These are phyloP conservation scores for Cryptosporidium sp. DNA, from an alignment of 169 alveolate species.

Conservation along the genomic window DNA sequence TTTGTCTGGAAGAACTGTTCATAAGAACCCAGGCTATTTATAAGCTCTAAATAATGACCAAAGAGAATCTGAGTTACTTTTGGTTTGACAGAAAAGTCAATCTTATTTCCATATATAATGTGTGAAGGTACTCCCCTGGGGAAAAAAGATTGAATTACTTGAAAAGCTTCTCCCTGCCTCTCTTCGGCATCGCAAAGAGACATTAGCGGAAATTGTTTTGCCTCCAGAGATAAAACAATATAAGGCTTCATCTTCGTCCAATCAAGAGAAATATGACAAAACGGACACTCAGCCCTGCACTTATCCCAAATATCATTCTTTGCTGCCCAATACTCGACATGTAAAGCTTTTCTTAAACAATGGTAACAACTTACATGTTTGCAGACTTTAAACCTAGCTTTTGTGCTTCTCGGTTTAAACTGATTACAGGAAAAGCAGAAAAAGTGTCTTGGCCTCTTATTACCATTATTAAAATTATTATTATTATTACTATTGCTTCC, in stretches of 20 bases:
- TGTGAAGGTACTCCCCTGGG: conserved; percentile 59
- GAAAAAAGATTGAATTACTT: conserved; percentile 60
- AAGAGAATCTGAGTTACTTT: conserved; percentile 53
- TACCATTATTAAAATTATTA: neutral
- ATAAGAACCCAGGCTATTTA: neutral
- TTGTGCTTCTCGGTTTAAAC: conserved; percentile 67
- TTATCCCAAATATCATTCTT: conserved; percentile 74
- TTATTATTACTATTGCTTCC: neutral
- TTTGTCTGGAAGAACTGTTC: conserved; percentile 6
- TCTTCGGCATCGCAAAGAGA: conserved; percentile 48
- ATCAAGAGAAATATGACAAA: conserved; percentile 52
- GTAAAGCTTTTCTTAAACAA: conserved; percentile 70
- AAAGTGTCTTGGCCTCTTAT: conserved; percentile 66
- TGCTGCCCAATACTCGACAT: conserved; percentile 76
- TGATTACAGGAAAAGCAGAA: conserved; percentile 57
- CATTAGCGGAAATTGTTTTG: conserved; percentile 60
- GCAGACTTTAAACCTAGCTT: conserved; percentile 69
- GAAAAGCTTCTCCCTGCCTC: conserved; percentile 39
- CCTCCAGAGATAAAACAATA: conserved; percentile 51
- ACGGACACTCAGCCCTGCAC: conserved; percentile 71
- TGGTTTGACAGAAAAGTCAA: conserved; percentile 48
- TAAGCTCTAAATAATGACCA: conserved; percentile 19
- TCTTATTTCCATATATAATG: conserved; percentile 39
- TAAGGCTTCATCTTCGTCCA: conserved; percentile 73
- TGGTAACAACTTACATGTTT: conserved; percentile 72